Base-by-base conservation (phyloP, 148 eudicot genomes). In the Spergularia bocconei region DNA sequence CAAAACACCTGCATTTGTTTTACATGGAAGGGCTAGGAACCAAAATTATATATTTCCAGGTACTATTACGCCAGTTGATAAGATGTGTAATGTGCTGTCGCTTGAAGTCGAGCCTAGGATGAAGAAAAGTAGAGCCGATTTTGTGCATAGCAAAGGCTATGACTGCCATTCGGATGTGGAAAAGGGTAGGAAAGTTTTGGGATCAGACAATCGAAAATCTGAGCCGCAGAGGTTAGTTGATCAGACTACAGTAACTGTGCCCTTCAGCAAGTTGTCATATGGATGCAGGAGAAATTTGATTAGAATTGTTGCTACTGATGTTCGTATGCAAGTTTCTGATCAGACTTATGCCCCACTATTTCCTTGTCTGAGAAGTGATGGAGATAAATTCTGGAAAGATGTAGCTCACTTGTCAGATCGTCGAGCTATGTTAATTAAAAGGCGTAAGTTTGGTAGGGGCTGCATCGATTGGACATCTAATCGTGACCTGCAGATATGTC, bases 231-330 rank as follows among this genome's bases (percentile, higher is more conserved):
- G 89, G 72, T 70, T 85, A 36, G 39, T 52, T 76, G 89, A 81
- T 44, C 78, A 80, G 71, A 84, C 72, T 78, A 76, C 54, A 2
- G 51, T 69, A 4, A 77, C 67, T 0, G 85, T 86, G 70, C 86
- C 90, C 29, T 91, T 91, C 80, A 84, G 91, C 69, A 86, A 88
- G 76, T 67, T 92, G 74, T 84, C 91, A 13, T 88, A 90, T 84
- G 88, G 83, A 64, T 91, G 90, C 84, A 81, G 94, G 77, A 86
- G 87, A 73, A 86, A 86, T 73, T 85, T 92, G 69, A 86, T 92
- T n/a, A 91, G 87, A 72, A 67, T 81, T 69, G 91, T 91, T 39
- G 88, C 94, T 14, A 64, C 86, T 74, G 86, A 86, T 80, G 87
- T 90, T 16, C 81, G 87, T 55, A 53, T 77, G 57, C n/a, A n/a